Base-by-base conservation (phyloP, 164 flowering plant species). In the Magnolia officinalis region DNA sequence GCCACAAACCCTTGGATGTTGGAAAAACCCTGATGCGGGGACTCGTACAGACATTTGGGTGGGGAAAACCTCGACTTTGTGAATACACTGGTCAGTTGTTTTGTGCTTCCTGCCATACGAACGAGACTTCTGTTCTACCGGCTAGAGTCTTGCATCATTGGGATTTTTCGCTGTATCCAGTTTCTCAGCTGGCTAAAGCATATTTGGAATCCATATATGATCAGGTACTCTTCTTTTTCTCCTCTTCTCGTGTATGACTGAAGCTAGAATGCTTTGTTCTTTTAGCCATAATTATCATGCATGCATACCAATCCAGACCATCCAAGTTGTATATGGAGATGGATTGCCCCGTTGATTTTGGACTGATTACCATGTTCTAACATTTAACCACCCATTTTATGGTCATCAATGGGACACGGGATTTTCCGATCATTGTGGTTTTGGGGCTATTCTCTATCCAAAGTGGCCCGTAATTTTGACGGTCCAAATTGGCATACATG, bases 1-100 rank as follows among this genome's bases (percentile, higher is more conserved):
- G 99, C 83, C 90, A 87, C 85, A 88, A 77, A 74, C 84, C 86
- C 84, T 91, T 96, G 78, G 89, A 90, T 81, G 86, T 81, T 76
- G 90, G 92, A 51, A 90, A 82, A 71, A 86, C 91, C 29, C 77
- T 84, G 67, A 76, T 95, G 83, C 78, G 51, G 70, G 98, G 88
- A 68, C 81, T 96, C 80, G 95, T 85, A 13, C 89, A 87, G 79
- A 83, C 91, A 68, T 78, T 96, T 79, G 97, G 97, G 4, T 91
- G 97, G 96, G 99, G 99, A 18, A 96, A 88, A 72, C 98, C 95
- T 83, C 89, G 99, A 67, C 88, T 89, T 75, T 96, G 99, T 83
- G 97, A 91, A 82, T 96, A 96, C 80, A 92, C 93, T 45, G 92
- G 94, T 78, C 99, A 96, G 77, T 81, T 96, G 78, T 93, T 89